Evolutionary conservation across 2,329 filamentous ascomycete species (phyloP).

Genomic region (Penicillium sp.): DNA sequence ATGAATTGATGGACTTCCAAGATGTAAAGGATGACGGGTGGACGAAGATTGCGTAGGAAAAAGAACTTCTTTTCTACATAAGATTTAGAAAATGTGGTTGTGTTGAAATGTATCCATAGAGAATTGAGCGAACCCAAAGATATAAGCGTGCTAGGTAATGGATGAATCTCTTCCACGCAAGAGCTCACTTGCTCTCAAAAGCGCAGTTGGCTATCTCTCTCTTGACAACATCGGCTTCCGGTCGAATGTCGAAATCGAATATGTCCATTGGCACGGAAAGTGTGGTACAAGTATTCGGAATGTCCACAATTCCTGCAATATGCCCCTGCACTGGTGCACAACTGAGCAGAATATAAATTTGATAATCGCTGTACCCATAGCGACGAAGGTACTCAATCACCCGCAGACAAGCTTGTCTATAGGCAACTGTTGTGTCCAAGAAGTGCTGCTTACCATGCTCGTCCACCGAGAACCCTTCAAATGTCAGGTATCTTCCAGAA

Average conservation of each 20-base stretch:
- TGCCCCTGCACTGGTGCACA: slow-evolving; percentile 87
- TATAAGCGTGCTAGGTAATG: no score
- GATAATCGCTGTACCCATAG: slow-evolving; percentile 71
- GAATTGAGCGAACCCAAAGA: no score
- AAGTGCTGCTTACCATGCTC: slow-evolving; percentile 87
- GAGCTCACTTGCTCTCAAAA: slow-evolving; percentile 50
- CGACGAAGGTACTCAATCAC: slow-evolving; percentile 78
- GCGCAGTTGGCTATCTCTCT: slow-evolving; percentile 73
- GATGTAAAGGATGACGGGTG: slow-evolving; percentile 38
- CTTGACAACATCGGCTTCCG: slow-evolving; percentile 62
- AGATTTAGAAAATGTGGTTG: no score
- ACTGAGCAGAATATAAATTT: slow-evolving; percentile 81
- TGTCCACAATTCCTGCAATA: slow-evolving; percentile 85
- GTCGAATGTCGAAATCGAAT: slow-evolving; percentile 89
- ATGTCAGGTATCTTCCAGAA: slow-evolving; percentile 77
- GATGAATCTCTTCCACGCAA: no score
- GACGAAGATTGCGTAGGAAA: slow-evolving; percentile 33
- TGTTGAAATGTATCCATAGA: no score
- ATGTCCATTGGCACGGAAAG: slow-evolving; percentile 89
- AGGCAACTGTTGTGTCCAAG: slow-evolving; percentile 82
- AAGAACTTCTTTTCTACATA: no score
- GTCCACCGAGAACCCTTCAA: slow-evolving; percentile 89
- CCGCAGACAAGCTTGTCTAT: slow-evolving; percentile 76
- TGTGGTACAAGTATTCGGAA: slow-evolving; percentile 89
- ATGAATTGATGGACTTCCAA: slow-evolving; percentile 53